Conservation (phyloP, 164 flowering plant species). For the Echeveria elegans region DNA sequence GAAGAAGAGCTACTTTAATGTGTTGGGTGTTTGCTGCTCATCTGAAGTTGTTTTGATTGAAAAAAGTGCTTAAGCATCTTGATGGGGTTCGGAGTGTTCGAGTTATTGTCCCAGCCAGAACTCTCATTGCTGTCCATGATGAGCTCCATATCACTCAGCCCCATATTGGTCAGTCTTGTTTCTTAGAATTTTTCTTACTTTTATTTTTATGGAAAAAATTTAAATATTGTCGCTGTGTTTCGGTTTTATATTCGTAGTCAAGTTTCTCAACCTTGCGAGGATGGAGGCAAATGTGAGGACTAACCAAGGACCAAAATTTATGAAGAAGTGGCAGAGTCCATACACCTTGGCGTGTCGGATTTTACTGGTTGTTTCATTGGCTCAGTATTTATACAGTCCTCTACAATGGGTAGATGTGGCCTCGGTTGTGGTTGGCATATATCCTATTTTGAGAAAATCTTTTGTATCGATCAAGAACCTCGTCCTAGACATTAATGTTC, state of each 20-base stretch:
- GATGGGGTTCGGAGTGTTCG: slow-evolving; percentile 61
- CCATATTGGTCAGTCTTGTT: slow-evolving; percentile 72
- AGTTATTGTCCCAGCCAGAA: slow-evolving; percentile 65
- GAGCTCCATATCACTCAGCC: slow-evolving; percentile 41
- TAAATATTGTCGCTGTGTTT: background rate
- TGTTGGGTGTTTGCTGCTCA: slow-evolving; percentile 77
- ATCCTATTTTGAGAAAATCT: slow-evolving; percentile 42
- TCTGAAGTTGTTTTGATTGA: slow-evolving; percentile 69
- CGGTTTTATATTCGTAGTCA: slow-evolving; percentile 30
- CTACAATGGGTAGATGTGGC: slow-evolving; percentile 59
- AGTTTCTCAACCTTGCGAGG: slow-evolving; percentile 72
- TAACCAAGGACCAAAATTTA: slow-evolving; percentile 17
- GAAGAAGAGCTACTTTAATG: slow-evolving; percentile 81
- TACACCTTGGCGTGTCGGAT: slow-evolving; percentile 46
- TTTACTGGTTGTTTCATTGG: slow-evolving; percentile 39
- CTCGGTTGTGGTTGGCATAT: slow-evolving; percentile 50
- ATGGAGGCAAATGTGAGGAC: slow-evolving; percentile 65
- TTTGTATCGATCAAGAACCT: slow-evolving; percentile 29
- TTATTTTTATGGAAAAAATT: background rate
- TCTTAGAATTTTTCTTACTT: no score
- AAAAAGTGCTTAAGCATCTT: slow-evolving; percentile 40
- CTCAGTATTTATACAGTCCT: slow-evolving; percentile 45
- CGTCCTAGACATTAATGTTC: slow-evolving; percentile 62
- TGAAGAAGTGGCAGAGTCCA: slow-evolving; percentile 65
- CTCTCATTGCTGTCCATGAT: slow-evolving; percentile 76